Evolutionary conservation across 2,329 filamentous ascomycete species (phyloP).

Genomic region (Monosporascus sp.): DNA sequence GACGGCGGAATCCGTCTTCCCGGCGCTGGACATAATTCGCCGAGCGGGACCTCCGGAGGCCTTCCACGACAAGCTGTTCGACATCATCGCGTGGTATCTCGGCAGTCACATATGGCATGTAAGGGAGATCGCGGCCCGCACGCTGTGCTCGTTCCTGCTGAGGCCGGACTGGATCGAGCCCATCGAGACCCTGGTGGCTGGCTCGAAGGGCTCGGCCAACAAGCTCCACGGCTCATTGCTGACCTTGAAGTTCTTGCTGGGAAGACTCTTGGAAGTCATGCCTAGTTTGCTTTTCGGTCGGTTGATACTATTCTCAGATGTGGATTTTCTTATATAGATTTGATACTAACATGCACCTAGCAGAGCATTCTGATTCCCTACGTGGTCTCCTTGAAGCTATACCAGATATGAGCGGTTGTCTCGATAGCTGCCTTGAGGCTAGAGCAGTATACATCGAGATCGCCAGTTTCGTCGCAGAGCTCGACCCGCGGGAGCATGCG

Average conservation of each 20-base stretch:
- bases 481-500: neutral
- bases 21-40: conserved; percentile 74
- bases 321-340: no score
- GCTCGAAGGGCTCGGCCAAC: conserved; percentile 38
- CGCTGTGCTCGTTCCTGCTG: conserved; percentile 58
- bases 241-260: conserved; percentile 50
- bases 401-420: conserved; percentile 7
- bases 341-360: conserved; percentile 12
- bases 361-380: conserved; percentile 11
- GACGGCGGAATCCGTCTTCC: conserved; percentile 69
- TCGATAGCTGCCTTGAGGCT: conserved; percentile 20
- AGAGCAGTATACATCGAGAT: conserved; percentile 28
- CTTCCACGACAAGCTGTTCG: conserved; percentile 48
- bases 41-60: conserved; percentile 61
- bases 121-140: conserved; percentile 72
- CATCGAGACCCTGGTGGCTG: conserved; percentile 32
- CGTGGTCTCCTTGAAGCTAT: conserved; percentile 15
- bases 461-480: conserved; percentile 18
- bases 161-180: conserved; percentile 42
- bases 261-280: conserved; percentile 45
- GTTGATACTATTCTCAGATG: conserved; percentile 9
- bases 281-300: conserved; percentile 37
- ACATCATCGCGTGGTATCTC: conserved; percentile 56
- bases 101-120: conserved; percentile 73
- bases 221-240: conserved; percentile 54